These are phyloP conservation scores for Russula abietina DNA, from an alignment of 768 basidiomycete genomes.

Conservation along the genomic window DNA sequence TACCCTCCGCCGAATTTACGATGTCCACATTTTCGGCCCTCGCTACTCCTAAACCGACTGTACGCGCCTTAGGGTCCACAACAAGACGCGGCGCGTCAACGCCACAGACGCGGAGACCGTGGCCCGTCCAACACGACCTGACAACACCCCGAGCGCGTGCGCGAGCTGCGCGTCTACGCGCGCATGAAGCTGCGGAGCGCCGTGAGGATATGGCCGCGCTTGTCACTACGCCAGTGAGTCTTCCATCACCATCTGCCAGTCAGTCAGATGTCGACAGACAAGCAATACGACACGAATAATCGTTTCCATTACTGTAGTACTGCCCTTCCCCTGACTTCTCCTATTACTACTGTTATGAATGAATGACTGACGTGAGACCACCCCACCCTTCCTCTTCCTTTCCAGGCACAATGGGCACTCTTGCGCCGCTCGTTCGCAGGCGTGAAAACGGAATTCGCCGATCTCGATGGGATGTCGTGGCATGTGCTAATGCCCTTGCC, in stretches of 20 bases:
- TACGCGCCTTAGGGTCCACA: neutral
- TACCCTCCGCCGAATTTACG: neutral
- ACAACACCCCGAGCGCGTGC: slow-evolving; percentile 16
- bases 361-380: neutral
- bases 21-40: neutral
- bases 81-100: neutral
- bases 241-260: neutral
- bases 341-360: neutral
- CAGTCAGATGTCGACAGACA: neutral
- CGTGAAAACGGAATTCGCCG: slow-evolving; percentile 57
- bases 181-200: slow-evolving; percentile 14
- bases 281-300: neutral
- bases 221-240: slow-evolving; percentile 16
- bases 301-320: no score
- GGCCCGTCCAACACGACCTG: slow-evolving; percentile 15
- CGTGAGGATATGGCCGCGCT: slow-evolving; percentile 20
- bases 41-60: neutral
- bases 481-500: slow-evolving; percentile 24
- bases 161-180: slow-evolving; percentile 14
- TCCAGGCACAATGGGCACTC: slow-evolving; percentile 32
- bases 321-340: neutral
- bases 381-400: no score
- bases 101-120: neutral
- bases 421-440: slow-evolving; percentile 41
- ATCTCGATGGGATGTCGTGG: slow-evolving; percentile 56